phyloP scores from a whole-genome alignment of 768 basidiomycete genomes.

The Clitopilus hobsonii region DNA sequence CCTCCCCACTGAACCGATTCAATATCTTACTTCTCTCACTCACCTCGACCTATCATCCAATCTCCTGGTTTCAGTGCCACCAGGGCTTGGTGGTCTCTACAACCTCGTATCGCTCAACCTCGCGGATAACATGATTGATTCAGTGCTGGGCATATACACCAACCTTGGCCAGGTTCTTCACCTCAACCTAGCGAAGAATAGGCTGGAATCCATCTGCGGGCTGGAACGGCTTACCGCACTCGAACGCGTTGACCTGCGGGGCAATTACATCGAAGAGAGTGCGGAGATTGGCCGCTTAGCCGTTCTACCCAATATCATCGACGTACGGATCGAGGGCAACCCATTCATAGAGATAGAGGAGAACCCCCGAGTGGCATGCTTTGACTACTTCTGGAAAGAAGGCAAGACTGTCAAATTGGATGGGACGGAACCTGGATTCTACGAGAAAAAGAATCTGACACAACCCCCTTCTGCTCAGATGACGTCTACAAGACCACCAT shows the following conservation, averaged over 20 bases:
- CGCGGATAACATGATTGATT: slow-evolving; percentile 97
- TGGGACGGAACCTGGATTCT: slow-evolving; percentile 62
- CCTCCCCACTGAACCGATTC: slow-evolving; percentile 62
- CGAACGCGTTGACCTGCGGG: slow-evolving; percentile 79
- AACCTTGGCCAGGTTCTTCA: slow-evolving; percentile 72
- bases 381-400: slow-evolving; percentile 82
- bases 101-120: slow-evolving; percentile 90
- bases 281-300: slow-evolving; percentile 83
- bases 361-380: slow-evolving; percentile 72
- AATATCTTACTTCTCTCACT: slow-evolving; percentile 67
- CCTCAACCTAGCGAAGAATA: slow-evolving; percentile 81
- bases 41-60: slow-evolving; percentile 90
- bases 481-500: slow-evolving; percentile 41
- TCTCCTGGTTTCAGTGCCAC: slow-evolving; percentile 82
- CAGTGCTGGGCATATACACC: slow-evolving; percentile 83
- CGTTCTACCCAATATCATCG: slow-evolving; percentile 69
- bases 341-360: slow-evolving; percentile 72
- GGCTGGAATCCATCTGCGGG: slow-evolving; percentile 93
- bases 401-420: slow-evolving; percentile 77
- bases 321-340: slow-evolving; percentile 85
- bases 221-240: slow-evolving; percentile 85
- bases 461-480: slow-evolving; percentile 46
- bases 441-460: slow-evolving; percentile 61
- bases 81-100: slow-evolving; percentile 67
- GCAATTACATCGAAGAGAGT: slow-evolving; percentile 76